phyloP scores from a whole-genome alignment of 192 early-diverging fungal genomes.

The Coemansia sp. region DNA sequence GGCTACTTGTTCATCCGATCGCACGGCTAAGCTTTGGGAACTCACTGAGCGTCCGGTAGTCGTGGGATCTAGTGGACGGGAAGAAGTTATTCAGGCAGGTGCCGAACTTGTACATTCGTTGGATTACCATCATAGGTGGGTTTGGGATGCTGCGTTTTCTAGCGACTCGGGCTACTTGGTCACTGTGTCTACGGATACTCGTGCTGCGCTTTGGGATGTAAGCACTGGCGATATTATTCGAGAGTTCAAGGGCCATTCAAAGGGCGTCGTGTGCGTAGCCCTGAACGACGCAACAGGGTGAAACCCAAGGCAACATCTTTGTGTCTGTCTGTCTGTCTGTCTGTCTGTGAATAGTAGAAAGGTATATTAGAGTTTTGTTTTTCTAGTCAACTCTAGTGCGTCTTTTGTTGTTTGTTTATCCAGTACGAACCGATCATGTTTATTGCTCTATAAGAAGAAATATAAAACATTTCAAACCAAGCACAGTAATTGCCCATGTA shows the following conservation, averaged over 20 bases:
- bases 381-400: background rate
- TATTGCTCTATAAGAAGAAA: no score
- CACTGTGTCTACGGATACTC: conserved; percentile 48
- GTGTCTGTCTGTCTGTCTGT: background rate
- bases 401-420: no score
- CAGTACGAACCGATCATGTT: no score
- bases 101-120: conserved; percentile 38
- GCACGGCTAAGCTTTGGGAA: conserved; percentile 42
- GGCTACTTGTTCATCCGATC: conserved; percentile 50
- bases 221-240: conserved; percentile 38
- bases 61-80: conserved; percentile 6
- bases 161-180: conserved; percentile 49
- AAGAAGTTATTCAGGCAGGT: conserved; percentile 18
- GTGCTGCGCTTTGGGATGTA: conserved; percentile 45
- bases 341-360: no score
- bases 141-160: conserved; percentile 50
- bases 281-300: conserved; percentile 52
- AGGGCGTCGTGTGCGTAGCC: conserved; percentile 47
- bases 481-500: background rate
- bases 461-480: no score
- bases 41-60: conserved; percentile 22
- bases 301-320: no score
- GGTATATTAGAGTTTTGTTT: no score
- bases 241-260: conserved; percentile 51
- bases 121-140: conserved; percentile 44